Evolutionary conservation across 176 grass and related monocot species (phyloP).

Genomic region (Oryza rufipogon): DNA sequence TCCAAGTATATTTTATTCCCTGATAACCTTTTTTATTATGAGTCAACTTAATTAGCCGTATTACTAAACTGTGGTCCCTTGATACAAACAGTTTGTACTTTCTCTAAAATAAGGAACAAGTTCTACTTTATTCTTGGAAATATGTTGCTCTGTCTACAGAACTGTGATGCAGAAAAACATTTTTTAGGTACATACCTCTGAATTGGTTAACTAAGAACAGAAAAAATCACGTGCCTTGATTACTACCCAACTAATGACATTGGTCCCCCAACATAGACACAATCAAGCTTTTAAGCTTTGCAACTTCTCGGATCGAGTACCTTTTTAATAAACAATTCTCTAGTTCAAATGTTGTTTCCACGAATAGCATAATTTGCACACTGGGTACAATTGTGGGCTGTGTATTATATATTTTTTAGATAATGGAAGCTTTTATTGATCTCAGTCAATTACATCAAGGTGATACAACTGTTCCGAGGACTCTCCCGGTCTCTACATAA

Average conservation of each 20-base stretch:
- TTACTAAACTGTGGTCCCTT: conserved; percentile 34
- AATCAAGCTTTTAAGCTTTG: conserved; percentile 32
- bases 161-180: background rate
- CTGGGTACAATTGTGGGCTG: background rate
- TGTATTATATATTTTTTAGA: background rate
- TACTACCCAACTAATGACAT: background rate
- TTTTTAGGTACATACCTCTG: background rate
- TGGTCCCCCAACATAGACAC: conserved; percentile 13
- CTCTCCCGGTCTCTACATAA: too few species aligned
- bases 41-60: conserved; percentile 3
- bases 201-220: conserved; percentile 5
- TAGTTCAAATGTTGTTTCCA: conserved; percentile 13
- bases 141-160: conserved; percentile 17
- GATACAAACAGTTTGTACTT: conserved; percentile 29
- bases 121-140: conserved; percentile 3
- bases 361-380: conserved; percentile 22
- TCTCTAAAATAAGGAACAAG: background rate
- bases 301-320: background rate
- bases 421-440: too few species aligned
- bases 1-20: conserved; percentile 66
- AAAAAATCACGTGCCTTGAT: conserved; percentile 1
- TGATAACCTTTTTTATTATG: conserved; percentile 13
- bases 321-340: conserved; percentile 14
- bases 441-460: too few species aligned
- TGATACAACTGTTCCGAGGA: too few species aligned